Evolutionary conservation across 768 basidiomycete species (phyloP).

Genomic region (Naganishia friedmannii): DNA sequence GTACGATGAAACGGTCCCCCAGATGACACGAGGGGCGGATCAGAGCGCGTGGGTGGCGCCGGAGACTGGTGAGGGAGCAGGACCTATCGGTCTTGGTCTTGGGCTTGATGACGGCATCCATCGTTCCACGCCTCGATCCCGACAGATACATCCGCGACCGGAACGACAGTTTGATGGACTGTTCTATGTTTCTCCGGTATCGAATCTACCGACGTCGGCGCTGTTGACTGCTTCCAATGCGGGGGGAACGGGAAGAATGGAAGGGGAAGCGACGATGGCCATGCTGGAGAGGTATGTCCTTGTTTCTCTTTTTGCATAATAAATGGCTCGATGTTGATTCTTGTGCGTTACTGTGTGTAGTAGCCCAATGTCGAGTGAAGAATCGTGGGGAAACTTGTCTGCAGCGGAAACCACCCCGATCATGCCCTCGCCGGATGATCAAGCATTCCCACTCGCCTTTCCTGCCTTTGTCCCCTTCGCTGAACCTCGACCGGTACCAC

Average conservation of each 20-base stretch:
- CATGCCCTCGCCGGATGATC: background rate
- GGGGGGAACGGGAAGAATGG: background rate
- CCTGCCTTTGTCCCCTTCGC: background rate
- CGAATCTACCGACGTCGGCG: background rate
- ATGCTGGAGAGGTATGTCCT: background rate
- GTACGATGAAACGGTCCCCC: background rate
- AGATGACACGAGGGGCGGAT: background rate
- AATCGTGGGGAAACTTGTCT: background rate
- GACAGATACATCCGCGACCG: background rate
- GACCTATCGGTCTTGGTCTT: background rate
- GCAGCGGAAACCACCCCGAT: background rate
- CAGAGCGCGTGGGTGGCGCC: background rate
- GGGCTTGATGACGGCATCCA: background rate
- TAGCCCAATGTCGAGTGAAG: background rate
- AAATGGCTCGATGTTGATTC: background rate
- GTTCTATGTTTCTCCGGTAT: slow-evolving; percentile 11
- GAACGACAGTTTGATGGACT: slow-evolving; percentile 9
- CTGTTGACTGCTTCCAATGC: background rate
- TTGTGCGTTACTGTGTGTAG: background rate
- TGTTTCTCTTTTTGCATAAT: background rate
- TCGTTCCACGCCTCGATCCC: too few relatives aligned
- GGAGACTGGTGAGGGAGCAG: background rate
- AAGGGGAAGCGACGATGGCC: background rate
- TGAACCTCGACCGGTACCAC: background rate
- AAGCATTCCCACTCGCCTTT: background rate